A percentile compares a stretch with the other conserved stretches of the same genome.
Evolutionary conservation across 441 rosid genomes (phyloP).

Genomic region (Erodium texanum): DNA sequence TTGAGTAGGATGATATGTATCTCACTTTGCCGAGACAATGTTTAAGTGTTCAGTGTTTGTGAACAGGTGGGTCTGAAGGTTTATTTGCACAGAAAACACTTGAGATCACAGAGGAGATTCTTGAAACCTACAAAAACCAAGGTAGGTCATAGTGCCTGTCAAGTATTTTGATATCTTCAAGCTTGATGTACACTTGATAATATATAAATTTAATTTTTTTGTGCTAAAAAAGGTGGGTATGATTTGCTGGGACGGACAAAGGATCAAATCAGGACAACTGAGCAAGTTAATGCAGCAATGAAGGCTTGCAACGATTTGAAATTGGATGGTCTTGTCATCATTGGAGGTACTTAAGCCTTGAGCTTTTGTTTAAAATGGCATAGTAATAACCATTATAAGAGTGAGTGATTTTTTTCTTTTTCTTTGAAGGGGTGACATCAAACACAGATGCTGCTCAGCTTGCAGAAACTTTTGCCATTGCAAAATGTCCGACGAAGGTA

Average conservation of each 20-base stretch:
- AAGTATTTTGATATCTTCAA: conserved; percentile 15
- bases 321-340: conserved; percentile 88
- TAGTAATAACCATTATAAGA: background rate
- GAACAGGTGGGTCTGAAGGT: conserved; percentile 94
- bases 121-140: conserved; percentile 86
- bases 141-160: conserved; percentile 34
- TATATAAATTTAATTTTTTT: background rate
- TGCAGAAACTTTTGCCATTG: conserved; percentile 88
- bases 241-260: conserved; percentile 92
- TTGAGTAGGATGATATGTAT: background rate
- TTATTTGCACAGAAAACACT: conserved; percentile 85
- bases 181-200: background rate
- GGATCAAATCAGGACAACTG: conserved; percentile 95
- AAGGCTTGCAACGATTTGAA: conserved; percentile 75
- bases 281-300: conserved; percentile 86
- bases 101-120: conserved; percentile 70
- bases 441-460: conserved; percentile 99
- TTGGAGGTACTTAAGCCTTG: conserved; percentile 63
- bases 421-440: conserved; percentile 73
- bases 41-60: conserved; percentile 10
- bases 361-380: background rate
- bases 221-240: conserved; percentile 68
- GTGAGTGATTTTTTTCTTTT: background rate
- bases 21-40: background rate
- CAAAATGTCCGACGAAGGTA: conserved; percentile 90